Evolutionary conservation across 2,329 filamentous ascomycete genomes (phyloP), one percentile per base, ranked within the genome.

Genomic region (Parastagonospora avenae): DNA sequence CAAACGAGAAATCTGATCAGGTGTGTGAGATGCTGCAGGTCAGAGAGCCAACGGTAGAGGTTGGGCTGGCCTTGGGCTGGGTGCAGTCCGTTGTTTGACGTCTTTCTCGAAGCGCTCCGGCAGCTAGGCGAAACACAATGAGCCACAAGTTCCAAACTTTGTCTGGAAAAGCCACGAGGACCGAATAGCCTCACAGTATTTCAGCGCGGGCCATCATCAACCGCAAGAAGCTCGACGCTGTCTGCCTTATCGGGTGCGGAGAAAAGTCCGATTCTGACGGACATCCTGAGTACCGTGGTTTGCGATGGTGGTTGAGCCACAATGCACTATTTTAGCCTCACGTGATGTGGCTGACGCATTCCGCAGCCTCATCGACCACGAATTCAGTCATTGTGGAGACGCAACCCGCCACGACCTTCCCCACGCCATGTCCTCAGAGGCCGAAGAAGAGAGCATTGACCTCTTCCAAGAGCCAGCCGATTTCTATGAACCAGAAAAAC

Each of bases 401-500:
- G 36, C 50, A 31, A 14, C 31, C 51, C 48, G 51, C 55, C 52
- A 55, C 55, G 35, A 49, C 48, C 38, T 50, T 16, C 42, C 37
- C 56, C 50, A 52, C 48, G 14, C 40, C 15, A 73, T 72, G 68
- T 48, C 57, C 38, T 64, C 64, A 52, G 67, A 69, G 35, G 52
- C 60, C 19, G 70, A 73, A 12, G 70, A 74, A 6, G 72, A 66
- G 29, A 74, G 71, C 32, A 62, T 79, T 45, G 75, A 77, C 67
- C 79, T 96, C 59, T 96, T 97, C 78, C 77, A 88, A 46, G 92
- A 96, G 59, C 92, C 92, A 6, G 83, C 85, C 47, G 90, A 85
- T 67, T 97, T 84, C 78, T 94, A 91, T 70, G 84, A 88, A 40
- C 86, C 91, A 1, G 87, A 91, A 40, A 89, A 90, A 41, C 83